Base-by-base conservation (phyloP, 306 rosid genomes). In the Sindora glabra region DNA sequence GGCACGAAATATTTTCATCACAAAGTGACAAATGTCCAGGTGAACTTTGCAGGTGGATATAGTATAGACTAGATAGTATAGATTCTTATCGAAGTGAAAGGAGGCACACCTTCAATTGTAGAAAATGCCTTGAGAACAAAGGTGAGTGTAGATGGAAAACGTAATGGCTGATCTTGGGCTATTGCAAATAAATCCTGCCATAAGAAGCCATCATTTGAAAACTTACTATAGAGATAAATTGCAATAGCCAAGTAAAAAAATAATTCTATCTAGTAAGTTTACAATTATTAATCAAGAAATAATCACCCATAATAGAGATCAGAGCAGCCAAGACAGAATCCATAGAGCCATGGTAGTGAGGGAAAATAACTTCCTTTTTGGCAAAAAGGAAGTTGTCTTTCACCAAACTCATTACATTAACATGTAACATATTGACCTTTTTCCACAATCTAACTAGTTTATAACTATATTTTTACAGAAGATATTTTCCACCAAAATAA, bases 51-150 rank as follows among this genome's bases (percentile, higher is more conserved):
- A n/a, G n/a, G n/a, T n/a, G n/a, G n/a, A n/a, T n/a, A n/a, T n/a
- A n/a, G n/a, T n/a, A n/a, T n/a, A n/a, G n/a, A n/a, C n/a, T n/a
- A n/a, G n/a, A n/a, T n/a, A n/a, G n/a, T n/a, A n/a, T n/a, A n/a
- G n/a, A n/a, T n/a, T n/a, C n/a, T n/a, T n/a, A n/a, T n/a, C n/a
- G 12, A 29, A 48, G 32, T 44, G 58, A 50, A 25, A 54, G 51
- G 54, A 64, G 67, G 70, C 25, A 61, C 44, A 90, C 95, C 95
- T 90, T 90, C 94, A 5, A 86, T 83, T n/a, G 94, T 86, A 56
- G 95, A 90, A 80, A 90, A 90, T 60, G 97, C 94, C 64, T 89
- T 80, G 24, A 86, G 32, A 46, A 90, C 95, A 76, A 90, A 90
- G 36, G 95, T 84, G 77, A 90, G 82, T 40, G 95, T 84, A 37